These are phyloP conservation scores for Metarhizium robertsii DNA, from an alignment of 2,329 filamentous ascomycete genomes.

Conservation along the genomic window DNA sequence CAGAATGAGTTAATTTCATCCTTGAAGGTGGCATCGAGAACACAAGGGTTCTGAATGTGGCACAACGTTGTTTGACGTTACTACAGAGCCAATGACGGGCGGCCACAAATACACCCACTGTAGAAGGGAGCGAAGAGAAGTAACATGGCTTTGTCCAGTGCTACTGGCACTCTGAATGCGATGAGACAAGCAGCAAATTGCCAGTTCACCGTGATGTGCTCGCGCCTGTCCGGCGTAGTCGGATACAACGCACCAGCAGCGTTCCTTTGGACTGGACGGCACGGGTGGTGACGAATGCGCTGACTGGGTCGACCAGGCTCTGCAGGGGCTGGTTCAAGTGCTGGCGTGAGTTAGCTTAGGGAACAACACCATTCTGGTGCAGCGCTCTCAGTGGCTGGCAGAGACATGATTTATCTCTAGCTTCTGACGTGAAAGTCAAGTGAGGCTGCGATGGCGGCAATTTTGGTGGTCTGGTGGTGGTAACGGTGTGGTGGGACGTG, in stretches of 20 bases:
- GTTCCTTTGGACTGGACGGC: no score
- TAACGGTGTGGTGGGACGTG: no score
- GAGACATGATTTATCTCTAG: background rate
- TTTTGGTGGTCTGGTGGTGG: no score
- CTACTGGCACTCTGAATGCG: background rate
- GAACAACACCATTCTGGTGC: background rate
- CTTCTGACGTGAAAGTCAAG: background rate
- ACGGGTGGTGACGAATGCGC: background rate
- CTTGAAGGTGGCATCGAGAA: no score
- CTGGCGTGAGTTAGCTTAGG: background rate
- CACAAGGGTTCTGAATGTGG: no score
- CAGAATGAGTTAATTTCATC: no score
- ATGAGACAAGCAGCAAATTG: background rate
- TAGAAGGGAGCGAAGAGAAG: background rate
- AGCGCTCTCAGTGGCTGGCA: background rate
- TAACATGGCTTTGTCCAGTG: background rate
- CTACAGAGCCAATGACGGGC: background rate
- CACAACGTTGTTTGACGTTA: background rate
- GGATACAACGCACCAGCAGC: no score
- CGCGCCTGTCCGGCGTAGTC: no score
- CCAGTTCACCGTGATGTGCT: background rate
- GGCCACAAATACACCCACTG: background rate
- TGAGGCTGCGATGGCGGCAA: background rate
- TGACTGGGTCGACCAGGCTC: background rate
- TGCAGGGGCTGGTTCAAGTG: background rate